Conservation (phyloP, 2,329 filamentous ascomycete genomes). For the Bimuria novae-zelandiae region DNA sequence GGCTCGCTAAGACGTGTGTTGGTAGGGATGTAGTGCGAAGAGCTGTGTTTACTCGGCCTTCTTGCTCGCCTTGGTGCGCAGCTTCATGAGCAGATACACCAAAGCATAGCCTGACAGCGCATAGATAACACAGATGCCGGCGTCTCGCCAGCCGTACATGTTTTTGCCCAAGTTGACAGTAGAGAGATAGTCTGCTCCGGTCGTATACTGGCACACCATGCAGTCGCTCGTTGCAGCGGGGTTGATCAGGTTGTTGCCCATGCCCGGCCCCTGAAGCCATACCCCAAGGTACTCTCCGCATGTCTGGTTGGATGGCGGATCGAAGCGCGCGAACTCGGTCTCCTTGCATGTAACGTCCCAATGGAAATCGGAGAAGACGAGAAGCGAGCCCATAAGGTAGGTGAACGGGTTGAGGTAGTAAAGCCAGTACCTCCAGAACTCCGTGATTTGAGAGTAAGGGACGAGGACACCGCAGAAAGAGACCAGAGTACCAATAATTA, state of each 20-base stretch:
- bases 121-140: constrained; percentile 62
- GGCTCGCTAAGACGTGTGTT: too few relatives aligned
- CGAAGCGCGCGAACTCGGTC: constrained; percentile 48
- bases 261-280: constrained; percentile 57
- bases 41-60: constrained; percentile 31
- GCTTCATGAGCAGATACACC: constrained; percentile 51
- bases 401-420: constrained; percentile 51
- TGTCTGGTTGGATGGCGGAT: constrained; percentile 57
- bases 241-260: constrained; percentile 58
- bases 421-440: constrained; percentile 66
- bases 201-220: constrained; percentile 63
- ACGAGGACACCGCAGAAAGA: constrained; percentile 62
- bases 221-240: constrained; percentile 61
- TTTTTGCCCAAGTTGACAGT: constrained; percentile 65
- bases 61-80: constrained; percentile 47
- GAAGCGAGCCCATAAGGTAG: constrained; percentile 49
- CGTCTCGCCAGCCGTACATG: constrained; percentile 69
- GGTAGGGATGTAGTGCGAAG: neutral
- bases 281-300: constrained; percentile 62
- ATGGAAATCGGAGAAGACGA: constrained; percentile 49
- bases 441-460: constrained; percentile 63
- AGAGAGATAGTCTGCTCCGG: constrained; percentile 62
- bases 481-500: constrained; percentile 26
- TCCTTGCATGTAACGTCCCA: constrained; percentile 45
- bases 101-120: constrained; percentile 58